phyloP scores from a whole-genome alignment of 306 rosid species.

The Notholithocarpus densiflorus region DNA sequence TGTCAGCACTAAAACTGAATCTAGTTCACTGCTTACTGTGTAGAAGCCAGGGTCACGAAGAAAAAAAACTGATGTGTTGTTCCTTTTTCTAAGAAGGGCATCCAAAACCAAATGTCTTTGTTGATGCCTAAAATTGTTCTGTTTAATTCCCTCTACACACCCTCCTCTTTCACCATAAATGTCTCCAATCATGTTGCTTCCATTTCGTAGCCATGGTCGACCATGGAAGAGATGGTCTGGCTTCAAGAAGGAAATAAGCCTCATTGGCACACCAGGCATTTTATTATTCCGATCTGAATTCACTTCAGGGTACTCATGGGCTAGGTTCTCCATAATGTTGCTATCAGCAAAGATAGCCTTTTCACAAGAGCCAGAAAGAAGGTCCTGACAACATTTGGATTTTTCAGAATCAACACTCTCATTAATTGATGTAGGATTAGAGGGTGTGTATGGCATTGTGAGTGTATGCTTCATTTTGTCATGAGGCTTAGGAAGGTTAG shows the following conservation, averaged over 20 bases:
- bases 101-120: constrained; percentile 32
- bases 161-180: constrained; percentile 4
- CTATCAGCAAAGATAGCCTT: background rate
- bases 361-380: constrained; percentile 5
- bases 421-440: background rate
- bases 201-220: constrained; percentile 11
- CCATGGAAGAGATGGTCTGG: constrained; percentile 29
- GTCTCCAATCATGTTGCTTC: background rate
- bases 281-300: background rate
- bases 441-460: background rate
- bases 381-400: background rate
- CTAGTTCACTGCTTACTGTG: constrained; percentile 17
- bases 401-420: background rate
- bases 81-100: constrained; percentile 25
- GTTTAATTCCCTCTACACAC: background rate
- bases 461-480: background rate
- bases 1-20: background rate
- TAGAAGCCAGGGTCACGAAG: constrained; percentile 40
- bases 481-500: constrained; percentile 10
- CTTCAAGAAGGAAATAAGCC: constrained; percentile 27
- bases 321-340: background rate
- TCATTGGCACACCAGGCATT: background rate
- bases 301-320: constrained; percentile 2
- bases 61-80: constrained; percentile 24
- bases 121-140: background rate